Conservation (phyloP, 495 filamentous ascomycete genomes). For the Parathielavia appendiculata region DNA sequence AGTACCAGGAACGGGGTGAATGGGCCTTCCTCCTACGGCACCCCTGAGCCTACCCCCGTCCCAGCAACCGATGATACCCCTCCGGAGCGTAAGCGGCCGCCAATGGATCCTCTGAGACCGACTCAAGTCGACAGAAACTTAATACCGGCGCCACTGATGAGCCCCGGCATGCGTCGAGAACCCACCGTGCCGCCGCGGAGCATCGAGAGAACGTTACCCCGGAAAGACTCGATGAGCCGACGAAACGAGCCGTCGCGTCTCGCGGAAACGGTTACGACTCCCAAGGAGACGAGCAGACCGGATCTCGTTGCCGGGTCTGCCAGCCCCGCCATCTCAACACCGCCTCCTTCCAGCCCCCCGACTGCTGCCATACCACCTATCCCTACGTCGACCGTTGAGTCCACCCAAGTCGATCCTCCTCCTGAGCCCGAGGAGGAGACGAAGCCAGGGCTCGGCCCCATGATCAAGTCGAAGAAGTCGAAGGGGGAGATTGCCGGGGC, state of each 20-base stretch:
- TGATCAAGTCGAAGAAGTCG: conserved; percentile 73
- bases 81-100: conserved; percentile 49
- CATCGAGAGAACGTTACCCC: conserved; percentile 39
- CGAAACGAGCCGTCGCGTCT: conserved; percentile 20
- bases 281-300: conserved; percentile 22
- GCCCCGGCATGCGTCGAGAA: conserved; percentile 43
- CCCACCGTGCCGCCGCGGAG: conserved; percentile 42
- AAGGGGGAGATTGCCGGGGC: conserved; percentile 64
- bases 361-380: conserved; percentile 20
- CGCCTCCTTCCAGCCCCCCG: conserved; percentile 13
- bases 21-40: conserved; percentile 37
- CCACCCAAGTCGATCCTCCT: conserved; percentile 29
- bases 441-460: conserved; percentile 79
- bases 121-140: conserved; percentile 40
- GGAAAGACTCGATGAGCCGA: conserved; percentile 33
- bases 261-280: conserved; percentile 14
- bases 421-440: conserved; percentile 48
- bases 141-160: conserved; percentile 52
- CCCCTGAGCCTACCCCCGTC: conserved; percentile 32
- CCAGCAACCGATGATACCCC: conserved; percentile 39
- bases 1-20: conserved; percentile 45
- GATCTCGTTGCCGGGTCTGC: conserved; percentile 13
- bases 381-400: conserved; percentile 22
- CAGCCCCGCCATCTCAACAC: conserved; percentile 16
- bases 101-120: conserved; percentile 47